These are phyloP conservation scores for Boeremia exigua DNA, from an alignment of 2,329 filamentous ascomycete genomes.

Conservation along the genomic window DNA sequence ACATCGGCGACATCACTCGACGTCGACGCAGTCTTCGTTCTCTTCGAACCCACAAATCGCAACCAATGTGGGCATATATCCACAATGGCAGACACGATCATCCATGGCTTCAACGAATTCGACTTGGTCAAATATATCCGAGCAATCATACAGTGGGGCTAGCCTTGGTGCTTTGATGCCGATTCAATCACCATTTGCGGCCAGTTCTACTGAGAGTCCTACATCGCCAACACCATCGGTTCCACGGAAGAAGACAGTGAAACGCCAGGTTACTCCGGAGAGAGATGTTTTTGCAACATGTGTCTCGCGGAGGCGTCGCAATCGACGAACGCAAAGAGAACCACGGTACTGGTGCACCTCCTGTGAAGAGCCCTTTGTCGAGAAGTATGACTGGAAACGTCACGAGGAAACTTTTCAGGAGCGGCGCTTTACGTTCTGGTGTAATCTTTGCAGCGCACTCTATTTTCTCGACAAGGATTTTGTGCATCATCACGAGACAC, in stretches of 20 bases:
- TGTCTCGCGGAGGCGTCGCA: slow-evolving; percentile 31
- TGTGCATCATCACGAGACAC: slow-evolving; percentile 67
- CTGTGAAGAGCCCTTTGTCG: slow-evolving; percentile 66
- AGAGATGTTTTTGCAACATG: slow-evolving; percentile 40
- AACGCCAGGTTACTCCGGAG: slow-evolving; percentile 16
- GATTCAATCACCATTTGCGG: not conserved
- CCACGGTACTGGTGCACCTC: slow-evolving; percentile 49
- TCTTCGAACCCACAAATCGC: slow-evolving; percentile 28
- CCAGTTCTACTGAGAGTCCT: slow-evolving; percentile 9
- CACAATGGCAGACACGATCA: slow-evolving; percentile 20
- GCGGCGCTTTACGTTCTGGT: slow-evolving; percentile 68
- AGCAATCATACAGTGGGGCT: slow-evolving; percentile 16
- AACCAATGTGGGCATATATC: slow-evolving; percentile 28
- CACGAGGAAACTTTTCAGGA: slow-evolving; percentile 73
- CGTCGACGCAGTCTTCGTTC: slow-evolving; percentile 28
- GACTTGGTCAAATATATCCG: slow-evolving; percentile 27
- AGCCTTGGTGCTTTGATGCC: slow-evolving; percentile 17
- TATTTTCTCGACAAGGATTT: slow-evolving; percentile 72
- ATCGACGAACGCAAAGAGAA: slow-evolving; percentile 25
- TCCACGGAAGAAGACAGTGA: slow-evolving; percentile 6
- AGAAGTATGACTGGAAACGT: slow-evolving; percentile 72
- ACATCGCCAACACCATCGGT: not conserved
- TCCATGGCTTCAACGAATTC: slow-evolving; percentile 35
- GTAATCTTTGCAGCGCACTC: slow-evolving; percentile 67
- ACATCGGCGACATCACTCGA: slow-evolving; percentile 25